These are phyloP conservation scores for Blastocystis hominis DNA, from an alignment of 352 stramenopile species.

Conservation along the genomic window DNA sequence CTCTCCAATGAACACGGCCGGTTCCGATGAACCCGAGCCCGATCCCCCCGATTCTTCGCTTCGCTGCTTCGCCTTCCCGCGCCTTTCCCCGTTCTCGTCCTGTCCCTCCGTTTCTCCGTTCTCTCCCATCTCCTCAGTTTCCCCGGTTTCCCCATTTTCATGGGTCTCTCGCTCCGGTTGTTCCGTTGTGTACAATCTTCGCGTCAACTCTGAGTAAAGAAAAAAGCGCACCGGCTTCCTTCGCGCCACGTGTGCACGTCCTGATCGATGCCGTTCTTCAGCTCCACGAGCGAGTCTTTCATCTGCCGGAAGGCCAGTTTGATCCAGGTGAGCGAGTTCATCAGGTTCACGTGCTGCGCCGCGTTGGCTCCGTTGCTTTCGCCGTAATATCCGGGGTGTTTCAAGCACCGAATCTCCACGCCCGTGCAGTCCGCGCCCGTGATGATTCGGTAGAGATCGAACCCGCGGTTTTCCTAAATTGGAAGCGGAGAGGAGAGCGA, in stretches of 20 bases:
- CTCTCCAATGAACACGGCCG: background rate
- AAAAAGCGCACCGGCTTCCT: background rate
- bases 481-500: background rate
- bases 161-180: too few relatives aligned
- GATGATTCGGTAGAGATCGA: conserved; percentile 51
- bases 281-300: conserved; percentile 29
- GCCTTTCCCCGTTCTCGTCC: background rate
- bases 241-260: background rate
- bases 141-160: background rate
- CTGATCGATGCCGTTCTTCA: conserved; percentile 53
- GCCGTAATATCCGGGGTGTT: conserved; percentile 9
- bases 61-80: conserved; percentile 2
- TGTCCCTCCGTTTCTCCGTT: background rate
- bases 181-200: background rate
- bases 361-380: background rate
- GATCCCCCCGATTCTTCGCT: background rate
- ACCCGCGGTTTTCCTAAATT: conserved; percentile 15
- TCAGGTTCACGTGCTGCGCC: background rate
- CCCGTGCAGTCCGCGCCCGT: background rate
- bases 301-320: conserved; percentile 26
- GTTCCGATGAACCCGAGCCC: background rate
- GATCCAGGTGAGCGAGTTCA: background rate
- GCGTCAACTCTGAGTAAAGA: background rate
- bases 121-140: background rate
- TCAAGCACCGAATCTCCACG: background rate